phyloP scores from a whole-genome alignment of 768 basidiomycete genomes.

The Clavaria fumosa region DNA sequence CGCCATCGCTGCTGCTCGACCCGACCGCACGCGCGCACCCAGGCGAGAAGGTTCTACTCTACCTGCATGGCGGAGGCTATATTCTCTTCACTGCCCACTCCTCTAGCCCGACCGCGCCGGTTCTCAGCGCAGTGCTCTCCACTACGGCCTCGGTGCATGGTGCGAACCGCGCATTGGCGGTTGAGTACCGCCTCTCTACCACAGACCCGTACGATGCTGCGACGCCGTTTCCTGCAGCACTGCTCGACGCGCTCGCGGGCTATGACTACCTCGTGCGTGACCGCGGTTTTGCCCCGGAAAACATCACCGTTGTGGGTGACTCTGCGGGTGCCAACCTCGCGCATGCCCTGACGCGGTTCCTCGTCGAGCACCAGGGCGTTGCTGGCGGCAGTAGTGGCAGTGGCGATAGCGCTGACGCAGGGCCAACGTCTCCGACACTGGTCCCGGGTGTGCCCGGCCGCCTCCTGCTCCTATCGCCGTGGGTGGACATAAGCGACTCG shows the following conservation, averaged over 20 bases:
- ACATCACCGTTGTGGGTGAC: slow-evolving; percentile 59
- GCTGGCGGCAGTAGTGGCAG: too few relatives aligned
- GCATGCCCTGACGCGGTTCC: slow-evolving; percentile 44
- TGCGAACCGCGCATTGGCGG: slow-evolving; percentile 30
- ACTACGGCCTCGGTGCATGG: not conserved
- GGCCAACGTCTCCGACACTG: too few relatives aligned
- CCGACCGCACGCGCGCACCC: slow-evolving; percentile 25
- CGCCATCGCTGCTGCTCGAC: slow-evolving; percentile 34
- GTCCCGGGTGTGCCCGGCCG: slow-evolving; percentile 32
- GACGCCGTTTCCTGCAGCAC: slow-evolving; percentile 58
- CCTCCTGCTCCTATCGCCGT: slow-evolving; percentile 41
- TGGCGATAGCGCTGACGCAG: too few relatives aligned
- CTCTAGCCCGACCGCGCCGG: not conserved
- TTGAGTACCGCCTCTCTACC: slow-evolving; percentile 61
- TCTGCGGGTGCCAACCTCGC: slow-evolving; percentile 69
- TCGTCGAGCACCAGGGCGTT: slow-evolving; percentile 31
- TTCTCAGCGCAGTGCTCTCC: not conserved
- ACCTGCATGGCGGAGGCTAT: slow-evolving; percentile 53
- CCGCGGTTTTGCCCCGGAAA: slow-evolving; percentile 37
- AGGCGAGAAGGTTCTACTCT: slow-evolving; percentile 43
- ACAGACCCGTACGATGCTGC: slow-evolving; percentile 24
- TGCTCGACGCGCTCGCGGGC: slow-evolving; percentile 60
- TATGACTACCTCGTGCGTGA: slow-evolving; percentile 52
- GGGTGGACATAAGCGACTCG: slow-evolving; percentile 33
- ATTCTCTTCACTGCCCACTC: slow-evolving; percentile 28